Evolutionary conservation across 2,329 filamentous ascomycete genomes (phyloP), one percentile per base, ranked within the genome.

Genomic region (Colletotrichum chlorophyti): DNA sequence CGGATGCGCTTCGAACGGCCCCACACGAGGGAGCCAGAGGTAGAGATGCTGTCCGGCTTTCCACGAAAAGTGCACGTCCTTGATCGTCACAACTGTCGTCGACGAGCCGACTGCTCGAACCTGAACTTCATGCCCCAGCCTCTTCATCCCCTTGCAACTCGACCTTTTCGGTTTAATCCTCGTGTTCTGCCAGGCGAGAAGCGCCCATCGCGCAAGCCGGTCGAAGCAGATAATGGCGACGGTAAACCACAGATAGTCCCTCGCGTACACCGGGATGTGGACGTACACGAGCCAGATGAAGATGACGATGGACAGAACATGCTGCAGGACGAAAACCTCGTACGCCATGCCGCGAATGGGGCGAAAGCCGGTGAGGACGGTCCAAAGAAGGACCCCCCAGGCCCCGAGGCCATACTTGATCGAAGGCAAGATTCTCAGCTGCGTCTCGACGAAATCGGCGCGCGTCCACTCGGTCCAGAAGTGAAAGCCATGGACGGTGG

Each of bases 241-340:
- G 11, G 86, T 79, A 63, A 89, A 83, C 87, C 87, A 91, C 32
- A 91, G 72, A 52, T 88, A 85, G 66, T 85, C 84, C 24, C 74
- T 77, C 6, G 87, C 82, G 43, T 83, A 80, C 7, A 67, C 66
- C 1, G 88, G 88, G 4, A 89, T 80, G 68, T 91, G 88, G 32
- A 81, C 73, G 65, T 87, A 85, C 9, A 90, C 70, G 35, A 89
- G 76, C 74, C 83, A 88, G 32, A 90, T 72, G 65, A 91, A 82
- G 21, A 87, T 67, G 26, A 82, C 77, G 53, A 86, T 86, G 3
- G 85, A 83, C 14, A 83, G 69, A 23, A 91, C 74, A 68, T 91
- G 89, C 70, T 91, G 89, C 4, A 85, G 64, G 14, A 91, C 82
- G 67, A 91, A 91, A 1, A 90, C 59, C 72, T 91, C 89, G 68